These are phyloP conservation scores for Calendula officinalis DNA, from an alignment of 129 eudicot genomes.

Conservation along the genomic window DNA sequence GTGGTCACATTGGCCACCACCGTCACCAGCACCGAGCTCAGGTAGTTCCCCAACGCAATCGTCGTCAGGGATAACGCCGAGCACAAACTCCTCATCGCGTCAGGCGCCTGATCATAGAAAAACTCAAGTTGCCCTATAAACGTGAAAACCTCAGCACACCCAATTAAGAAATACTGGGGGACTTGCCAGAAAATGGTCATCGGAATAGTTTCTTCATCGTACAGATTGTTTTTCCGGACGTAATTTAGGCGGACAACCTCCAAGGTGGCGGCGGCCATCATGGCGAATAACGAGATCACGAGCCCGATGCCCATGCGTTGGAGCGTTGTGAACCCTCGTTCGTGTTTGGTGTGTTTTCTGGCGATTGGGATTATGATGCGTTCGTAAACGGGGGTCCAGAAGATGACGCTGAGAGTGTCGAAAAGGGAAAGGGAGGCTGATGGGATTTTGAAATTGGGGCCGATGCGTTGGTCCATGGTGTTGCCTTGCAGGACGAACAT, in stretches of 20 bases:
- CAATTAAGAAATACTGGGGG: conserved; percentile 45
- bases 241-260: conserved; percentile 56
- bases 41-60: conserved; percentile 49
- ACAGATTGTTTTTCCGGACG: conserved; percentile 38
- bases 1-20: conserved; percentile 48
- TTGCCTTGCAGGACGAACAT: conserved; percentile 89
- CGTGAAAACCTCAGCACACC: conserved; percentile 55
- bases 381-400: conserved; percentile 80
- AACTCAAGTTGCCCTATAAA: conserved; percentile 66
- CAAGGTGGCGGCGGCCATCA: conserved; percentile 59
- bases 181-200: conserved; percentile 12
- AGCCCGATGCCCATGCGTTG: conserved; percentile 92
- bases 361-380: conserved; percentile 52
- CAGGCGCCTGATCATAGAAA: conserved; percentile 78
- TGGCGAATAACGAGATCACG: conserved; percentile 56
- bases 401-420: conserved; percentile 79
- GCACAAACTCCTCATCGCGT: conserved; percentile 70
- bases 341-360: conserved; percentile 56
- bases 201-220: conserved; percentile 41
- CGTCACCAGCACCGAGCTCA: conserved; percentile 52
- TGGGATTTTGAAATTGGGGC: conserved; percentile 69
- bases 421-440: conserved; percentile 75
- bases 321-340: conserved; percentile 75
- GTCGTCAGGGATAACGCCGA: conserved; percentile 62
- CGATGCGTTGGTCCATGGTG: conserved; percentile 82